phyloP scores from a whole-genome alignment of 2,329 filamentous ascomycete genomes.

The Aspergillus fructus region DNA sequence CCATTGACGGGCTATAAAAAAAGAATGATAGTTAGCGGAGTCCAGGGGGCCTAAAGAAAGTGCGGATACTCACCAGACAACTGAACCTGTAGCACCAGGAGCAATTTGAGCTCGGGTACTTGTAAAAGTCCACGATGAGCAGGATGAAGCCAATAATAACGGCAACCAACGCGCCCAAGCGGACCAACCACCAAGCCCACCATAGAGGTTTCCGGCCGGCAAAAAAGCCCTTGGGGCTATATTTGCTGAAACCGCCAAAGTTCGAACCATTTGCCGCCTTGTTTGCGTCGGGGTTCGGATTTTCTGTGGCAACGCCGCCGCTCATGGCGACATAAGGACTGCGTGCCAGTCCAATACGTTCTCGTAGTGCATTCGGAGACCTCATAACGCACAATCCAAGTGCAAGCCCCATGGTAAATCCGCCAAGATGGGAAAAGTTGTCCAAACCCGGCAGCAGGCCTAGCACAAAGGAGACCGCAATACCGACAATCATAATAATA shows the following conservation, averaged over 20 bases:
- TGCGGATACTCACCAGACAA: constrained; percentile 70
- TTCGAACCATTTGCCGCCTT: constrained; percentile 51
- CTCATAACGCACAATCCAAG: constrained; percentile 85
- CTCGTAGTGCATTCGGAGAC: constrained; percentile 77
- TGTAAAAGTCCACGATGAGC: constrained; percentile 88
- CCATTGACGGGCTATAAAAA: constrained; percentile 41
- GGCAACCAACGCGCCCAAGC: constrained; percentile 73
- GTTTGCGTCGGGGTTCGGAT: constrained; percentile 30
- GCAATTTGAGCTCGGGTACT: constrained; percentile 67
- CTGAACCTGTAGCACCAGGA: constrained; percentile 94
- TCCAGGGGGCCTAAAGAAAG: not conserved
- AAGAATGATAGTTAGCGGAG: constrained; percentile 10
- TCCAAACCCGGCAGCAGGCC: constrained; percentile 89
- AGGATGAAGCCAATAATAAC: constrained; percentile 83
- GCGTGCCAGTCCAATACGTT: constrained; percentile 67
- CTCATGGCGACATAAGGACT: constrained; percentile 71
- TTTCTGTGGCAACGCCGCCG: constrained; percentile 40
- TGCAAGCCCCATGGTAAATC: constrained; percentile 86
- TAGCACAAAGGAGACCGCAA: constrained; percentile 86
- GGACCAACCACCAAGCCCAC: constrained; percentile 96
- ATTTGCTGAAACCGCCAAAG: constrained; percentile 5
- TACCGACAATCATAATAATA: constrained; percentile 80
- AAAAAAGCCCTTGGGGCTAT: constrained; percentile 67
- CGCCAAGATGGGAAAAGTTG: constrained; percentile 97
- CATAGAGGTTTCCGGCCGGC: constrained; percentile 88